Conservation (phyloP, 1,284 basidiomycete species). For the Fomes fomentarius region DNA sequence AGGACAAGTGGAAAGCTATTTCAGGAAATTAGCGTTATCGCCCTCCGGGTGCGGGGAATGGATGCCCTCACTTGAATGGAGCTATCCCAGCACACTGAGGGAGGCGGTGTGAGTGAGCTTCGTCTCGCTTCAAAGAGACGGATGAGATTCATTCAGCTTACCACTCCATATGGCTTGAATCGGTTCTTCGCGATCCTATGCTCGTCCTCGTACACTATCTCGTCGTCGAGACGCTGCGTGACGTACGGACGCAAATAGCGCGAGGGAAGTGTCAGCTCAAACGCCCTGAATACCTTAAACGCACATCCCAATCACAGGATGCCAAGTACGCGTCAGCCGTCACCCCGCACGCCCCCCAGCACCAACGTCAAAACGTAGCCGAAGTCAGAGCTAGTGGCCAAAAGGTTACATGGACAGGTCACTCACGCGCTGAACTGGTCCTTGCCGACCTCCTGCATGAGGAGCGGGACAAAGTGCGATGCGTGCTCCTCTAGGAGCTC, state of each 20-base stretch:
- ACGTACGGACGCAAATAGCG: constrained; percentile 4
- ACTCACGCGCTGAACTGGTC: constrained; percentile 15
- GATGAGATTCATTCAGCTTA: too few species aligned
- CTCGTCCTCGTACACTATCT: background rate
- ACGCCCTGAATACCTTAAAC: background rate
- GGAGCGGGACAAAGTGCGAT: constrained; percentile 5
- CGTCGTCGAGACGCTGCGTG: constrained; percentile 11
- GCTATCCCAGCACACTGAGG: constrained; percentile 8
- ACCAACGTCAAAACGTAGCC: too few species aligned
- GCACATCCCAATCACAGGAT: background rate
- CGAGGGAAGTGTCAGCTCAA: constrained; percentile 4
- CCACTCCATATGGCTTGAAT: constrained; percentile 13
- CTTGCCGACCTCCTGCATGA: constrained; percentile 21
- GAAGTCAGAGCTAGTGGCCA: too few species aligned
- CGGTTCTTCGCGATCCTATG: constrained; percentile 7
- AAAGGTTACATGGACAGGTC: background rate
- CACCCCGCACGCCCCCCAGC: background rate
- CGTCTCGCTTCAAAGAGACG: too few species aligned
- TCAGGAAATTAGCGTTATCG: background rate
- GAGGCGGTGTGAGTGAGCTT: background rate
- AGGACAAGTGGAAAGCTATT: constrained; percentile 38
- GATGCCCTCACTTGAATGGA: constrained; percentile 12
- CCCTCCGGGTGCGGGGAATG: too few species aligned
- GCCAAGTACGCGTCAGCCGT: background rate
- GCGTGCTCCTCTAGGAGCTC: constrained; percentile 6